Evolutionary conservation across 2,329 filamentous ascomycete genomes (phyloP).

Genomic region (Epichloe sp.): DNA sequence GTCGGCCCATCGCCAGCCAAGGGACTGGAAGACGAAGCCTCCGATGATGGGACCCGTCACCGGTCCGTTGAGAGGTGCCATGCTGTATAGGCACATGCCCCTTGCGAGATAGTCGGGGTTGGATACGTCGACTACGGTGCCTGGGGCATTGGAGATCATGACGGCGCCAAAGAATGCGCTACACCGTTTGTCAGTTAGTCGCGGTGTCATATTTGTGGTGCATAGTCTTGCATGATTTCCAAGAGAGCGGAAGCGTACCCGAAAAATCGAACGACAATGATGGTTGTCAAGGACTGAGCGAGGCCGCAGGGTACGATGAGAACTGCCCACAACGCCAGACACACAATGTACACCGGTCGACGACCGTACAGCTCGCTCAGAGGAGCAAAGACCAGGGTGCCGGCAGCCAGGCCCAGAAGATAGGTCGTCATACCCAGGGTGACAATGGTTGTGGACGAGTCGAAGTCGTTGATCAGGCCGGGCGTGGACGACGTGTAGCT

Average conservation of each 20-base stretch:
- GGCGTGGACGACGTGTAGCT: slow-evolving; percentile 62
- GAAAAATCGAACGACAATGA: slow-evolving; percentile 64
- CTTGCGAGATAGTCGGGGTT: slow-evolving; percentile 69
- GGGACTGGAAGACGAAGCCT: slow-evolving; percentile 55
- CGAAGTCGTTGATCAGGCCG: slow-evolving; percentile 56
- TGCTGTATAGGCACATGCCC: slow-evolving; percentile 53
- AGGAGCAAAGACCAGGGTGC: slow-evolving; percentile 61
- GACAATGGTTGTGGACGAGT: slow-evolving; percentile 43
- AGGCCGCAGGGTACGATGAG: slow-evolving; percentile 61
- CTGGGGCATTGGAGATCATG: slow-evolving; percentile 73
- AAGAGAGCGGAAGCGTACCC: slow-evolving; percentile 31
- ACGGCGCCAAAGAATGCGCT: slow-evolving; percentile 48
- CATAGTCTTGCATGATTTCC: too few relatives aligned
- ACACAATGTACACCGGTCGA: slow-evolving; percentile 54
- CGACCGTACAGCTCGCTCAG: slow-evolving; percentile 59
- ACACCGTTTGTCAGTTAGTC: too few relatives aligned
- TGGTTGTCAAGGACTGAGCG: slow-evolving; percentile 50
- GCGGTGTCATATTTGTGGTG: too few relatives aligned
- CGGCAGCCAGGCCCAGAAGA: slow-evolving; percentile 58
- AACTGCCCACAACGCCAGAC: slow-evolving; percentile 50
- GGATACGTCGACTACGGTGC: slow-evolving; percentile 74
- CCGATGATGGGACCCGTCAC: slow-evolving; percentile 41
- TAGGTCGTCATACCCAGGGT: slow-evolving; percentile 71
- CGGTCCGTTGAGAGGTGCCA: slow-evolving; percentile 74
- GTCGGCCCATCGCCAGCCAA: slow-evolving; percentile 82